Percentiles rank a stretch among this genome's conserved stretches.
These are phyloP conservation scores for Dendrobium chrysotoxum DNA, from an alignment of 106 monocot genomes.

Conservation along the genomic window DNA sequence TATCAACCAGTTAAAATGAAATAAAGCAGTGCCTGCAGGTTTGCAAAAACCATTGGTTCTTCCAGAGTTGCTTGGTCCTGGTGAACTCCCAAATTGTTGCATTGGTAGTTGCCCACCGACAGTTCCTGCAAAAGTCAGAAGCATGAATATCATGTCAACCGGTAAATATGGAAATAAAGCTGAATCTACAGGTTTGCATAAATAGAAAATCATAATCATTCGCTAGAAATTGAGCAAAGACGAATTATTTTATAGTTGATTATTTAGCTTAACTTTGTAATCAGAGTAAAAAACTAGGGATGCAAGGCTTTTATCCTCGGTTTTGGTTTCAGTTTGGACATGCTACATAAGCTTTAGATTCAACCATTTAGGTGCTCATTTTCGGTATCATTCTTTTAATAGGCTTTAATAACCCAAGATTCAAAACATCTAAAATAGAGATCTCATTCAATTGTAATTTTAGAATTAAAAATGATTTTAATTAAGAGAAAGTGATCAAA, in stretches of 20 bases:
- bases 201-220: not conserved
- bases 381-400: not conserved
- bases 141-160: not conserved
- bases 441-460: not conserved
- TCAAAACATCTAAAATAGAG: not conserved
- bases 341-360: not conserved
- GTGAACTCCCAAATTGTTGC: slow-evolving; percentile 19
- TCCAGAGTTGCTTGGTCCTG: slow-evolving; percentile 8
- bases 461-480: too few species aligned
- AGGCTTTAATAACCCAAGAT: not conserved
- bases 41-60: slow-evolving; percentile 1
- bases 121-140: slow-evolving; percentile 21
- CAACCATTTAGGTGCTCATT: not conserved
- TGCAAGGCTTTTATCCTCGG: not conserved
- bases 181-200: not conserved
- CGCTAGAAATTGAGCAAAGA: not conserved
- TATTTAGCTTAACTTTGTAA: not conserved
- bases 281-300: not conserved
- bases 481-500: too few species aligned
- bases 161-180: slow-evolving; percentile 1
- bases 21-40: not conserved
- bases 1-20: not conserved
- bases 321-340: not conserved
- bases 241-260: not conserved
- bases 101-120: slow-evolving; percentile 23